phyloP scores from a whole-genome alignment of 2,329 filamentous ascomycete species.

The Cadophora luteo-olivacea region DNA sequence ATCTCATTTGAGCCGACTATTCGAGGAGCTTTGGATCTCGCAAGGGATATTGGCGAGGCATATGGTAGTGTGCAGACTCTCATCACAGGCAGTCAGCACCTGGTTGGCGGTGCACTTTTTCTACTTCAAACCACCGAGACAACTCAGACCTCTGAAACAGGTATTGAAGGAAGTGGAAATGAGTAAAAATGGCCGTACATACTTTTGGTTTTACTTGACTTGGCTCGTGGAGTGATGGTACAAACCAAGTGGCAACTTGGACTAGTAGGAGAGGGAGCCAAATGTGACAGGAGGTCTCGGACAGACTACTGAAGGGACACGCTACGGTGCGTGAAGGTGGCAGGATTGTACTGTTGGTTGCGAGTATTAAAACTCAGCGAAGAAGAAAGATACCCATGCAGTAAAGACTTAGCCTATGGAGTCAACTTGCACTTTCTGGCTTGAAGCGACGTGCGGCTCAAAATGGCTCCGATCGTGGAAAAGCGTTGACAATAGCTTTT shows the following conservation, averaged over 20 bases:
- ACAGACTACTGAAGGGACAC: background rate
- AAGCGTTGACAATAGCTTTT: too few species aligned
- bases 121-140: conserved; percentile 2
- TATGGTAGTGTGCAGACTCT: conserved; percentile 12
- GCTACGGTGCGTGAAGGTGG: conserved; percentile 4
- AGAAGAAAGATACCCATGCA: conserved; percentile 11
- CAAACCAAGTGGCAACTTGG: conserved; percentile 2
- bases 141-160: background rate
- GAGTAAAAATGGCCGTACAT: background rate
- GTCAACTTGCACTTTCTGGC: conserved; percentile 13
- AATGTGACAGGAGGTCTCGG: background rate
- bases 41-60: conserved; percentile 15
- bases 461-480: too few species aligned
- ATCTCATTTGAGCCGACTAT: conserved; percentile 16
- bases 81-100: conserved; percentile 17
- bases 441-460: too few species aligned
- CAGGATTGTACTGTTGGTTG: conserved; percentile 1
- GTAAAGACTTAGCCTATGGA: conserved; percentile 2
- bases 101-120: conserved; percentile 17
- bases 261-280: too few species aligned
- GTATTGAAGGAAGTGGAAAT: conserved; percentile 5
- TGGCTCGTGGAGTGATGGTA: background rate
- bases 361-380: background rate
- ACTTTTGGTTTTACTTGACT: conserved; percentile 1
- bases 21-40: conserved; percentile 13